Evolutionary conservation across 2,329 filamentous ascomycete species (phyloP).

Genomic region (Allantophomopsis lycopodina): DNA sequence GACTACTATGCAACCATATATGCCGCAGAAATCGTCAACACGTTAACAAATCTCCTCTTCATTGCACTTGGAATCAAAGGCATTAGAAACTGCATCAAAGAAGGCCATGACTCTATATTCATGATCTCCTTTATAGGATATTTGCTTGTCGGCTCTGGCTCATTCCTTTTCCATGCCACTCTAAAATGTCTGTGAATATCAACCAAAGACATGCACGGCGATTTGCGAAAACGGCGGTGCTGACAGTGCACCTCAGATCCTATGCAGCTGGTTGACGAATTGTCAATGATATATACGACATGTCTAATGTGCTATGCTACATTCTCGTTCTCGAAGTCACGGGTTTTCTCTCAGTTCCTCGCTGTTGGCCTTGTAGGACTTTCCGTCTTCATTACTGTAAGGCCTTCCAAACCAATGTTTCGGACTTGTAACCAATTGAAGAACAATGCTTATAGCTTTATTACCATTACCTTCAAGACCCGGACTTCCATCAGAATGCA

Average conservation of each 20-base stretch:
- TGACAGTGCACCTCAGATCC: constrained; percentile 31
- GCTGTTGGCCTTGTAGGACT: constrained; percentile 33
- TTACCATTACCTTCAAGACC: constrained; percentile 63
- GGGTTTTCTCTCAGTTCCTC: constrained; percentile 29
- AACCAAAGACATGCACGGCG: neutral
- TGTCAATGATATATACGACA: constrained; percentile 61
- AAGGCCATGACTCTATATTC: constrained; percentile 67
- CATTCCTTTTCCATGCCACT: constrained; percentile 24
- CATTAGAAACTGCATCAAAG: constrained; percentile 54
- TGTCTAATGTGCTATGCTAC: constrained; percentile 57
- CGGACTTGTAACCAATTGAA: neutral
- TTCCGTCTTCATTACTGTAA: constrained; percentile 43
- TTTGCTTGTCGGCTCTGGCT: constrained; percentile 21
- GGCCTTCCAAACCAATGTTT: neutral
- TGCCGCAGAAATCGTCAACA: constrained; percentile 66
- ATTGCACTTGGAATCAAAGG: constrained; percentile 66
- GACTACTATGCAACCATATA: constrained; percentile 67
- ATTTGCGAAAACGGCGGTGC: neutral
- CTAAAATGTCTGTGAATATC: constrained; percentile 21
- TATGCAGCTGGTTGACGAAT: constrained; percentile 58
- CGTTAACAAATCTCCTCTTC: constrained; percentile 72
- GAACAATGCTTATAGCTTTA: constrained; percentile 26
- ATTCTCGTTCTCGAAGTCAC: constrained; percentile 44
- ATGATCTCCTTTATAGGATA: constrained; percentile 41
- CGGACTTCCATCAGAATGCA: constrained; percentile 58